A percentile compares a stretch with the other conserved stretches of the same genome.
phyloP scores from a whole-genome alignment of 2,329 filamentous ascomycete genomes.

The Microcyclosporella mali region DNA sequence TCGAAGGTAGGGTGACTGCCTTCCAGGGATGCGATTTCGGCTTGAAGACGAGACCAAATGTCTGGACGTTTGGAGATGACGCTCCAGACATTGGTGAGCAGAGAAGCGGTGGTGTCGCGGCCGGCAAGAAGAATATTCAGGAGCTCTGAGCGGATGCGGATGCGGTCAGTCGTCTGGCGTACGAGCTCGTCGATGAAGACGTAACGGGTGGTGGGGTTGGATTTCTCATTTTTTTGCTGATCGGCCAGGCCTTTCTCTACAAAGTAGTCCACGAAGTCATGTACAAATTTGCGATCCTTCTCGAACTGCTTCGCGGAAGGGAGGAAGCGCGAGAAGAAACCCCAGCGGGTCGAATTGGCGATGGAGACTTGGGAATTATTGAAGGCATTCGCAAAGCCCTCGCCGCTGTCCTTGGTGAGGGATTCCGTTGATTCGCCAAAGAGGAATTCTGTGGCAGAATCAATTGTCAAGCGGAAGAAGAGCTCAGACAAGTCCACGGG shows the following conservation, averaged over 20 bases:
- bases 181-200: constrained; percentile 47
- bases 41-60: constrained; percentile 26
- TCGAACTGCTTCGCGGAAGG: constrained; percentile 33
- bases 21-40: constrained; percentile 25
- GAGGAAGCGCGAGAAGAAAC: constrained; percentile 17
- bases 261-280: constrained; percentile 45
- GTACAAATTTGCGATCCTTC: constrained; percentile 36
- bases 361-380: constrained; percentile 27
- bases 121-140: constrained; percentile 49
- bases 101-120: constrained; percentile 49
- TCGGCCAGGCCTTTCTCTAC: constrained; percentile 40
- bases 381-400: constrained; percentile 32
- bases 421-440: constrained; percentile 48
- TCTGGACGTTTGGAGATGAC: constrained; percentile 28
- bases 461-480: constrained; percentile 61
- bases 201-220: constrained; percentile 35
- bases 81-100: constrained; percentile 44
- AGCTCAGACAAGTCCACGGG: constrained; percentile 55
- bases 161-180: constrained; percentile 41
- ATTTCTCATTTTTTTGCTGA: constrained; percentile 28
- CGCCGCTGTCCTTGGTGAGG: constrained; percentile 19
- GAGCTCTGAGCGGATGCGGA: constrained; percentile 44
- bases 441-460: constrained; percentile 62
- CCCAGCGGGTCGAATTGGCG: constrained; percentile 22
- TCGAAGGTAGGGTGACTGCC: constrained; percentile 37